These are phyloP conservation scores for Neotropicomus parvogracilis DNA, from an alignment of 1,284 basidiomycete genomes.

Conservation along the genomic window DNA sequence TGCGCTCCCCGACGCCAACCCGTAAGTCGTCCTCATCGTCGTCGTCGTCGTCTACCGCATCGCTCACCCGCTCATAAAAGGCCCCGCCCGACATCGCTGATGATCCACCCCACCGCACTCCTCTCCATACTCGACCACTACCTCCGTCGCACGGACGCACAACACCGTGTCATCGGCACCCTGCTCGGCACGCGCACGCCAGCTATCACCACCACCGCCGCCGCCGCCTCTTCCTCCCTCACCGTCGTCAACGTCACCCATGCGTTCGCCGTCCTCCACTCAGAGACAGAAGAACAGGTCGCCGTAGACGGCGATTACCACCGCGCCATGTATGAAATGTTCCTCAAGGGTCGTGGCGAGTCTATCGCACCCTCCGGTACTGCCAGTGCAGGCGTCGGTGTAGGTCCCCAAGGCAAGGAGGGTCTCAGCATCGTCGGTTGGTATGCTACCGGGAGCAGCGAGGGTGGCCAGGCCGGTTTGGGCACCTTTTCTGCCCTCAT, in stretches of 20 bases:
- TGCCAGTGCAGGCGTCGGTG: constrained; percentile 15
- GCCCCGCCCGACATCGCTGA: constrained; percentile 72
- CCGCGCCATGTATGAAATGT: constrained; percentile 88
- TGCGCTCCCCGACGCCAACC: constrained; percentile 32
- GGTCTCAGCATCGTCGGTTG: constrained; percentile 85
- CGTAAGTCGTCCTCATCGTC: constrained; percentile 34
- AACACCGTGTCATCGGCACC: constrained; percentile 94
- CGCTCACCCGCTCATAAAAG: constrained; percentile 33
- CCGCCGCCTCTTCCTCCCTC: constrained; percentile 51
- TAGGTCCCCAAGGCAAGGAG: constrained; percentile 24
- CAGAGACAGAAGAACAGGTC: constrained; percentile 88
- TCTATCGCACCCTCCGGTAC: constrained; percentile 16
- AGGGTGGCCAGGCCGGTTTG: constrained; percentile 56
- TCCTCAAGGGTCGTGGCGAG: constrained; percentile 79
- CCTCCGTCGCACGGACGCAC: constrained; percentile 78
- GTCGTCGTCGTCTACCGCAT: constrained; percentile 4
- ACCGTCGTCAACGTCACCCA: constrained; percentile 66
- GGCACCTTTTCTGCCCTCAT: constrained; percentile 97
- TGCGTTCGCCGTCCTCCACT: constrained; percentile 87
- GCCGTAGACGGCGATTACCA: constrained; percentile 97
- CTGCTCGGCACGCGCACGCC: constrained; percentile 75
- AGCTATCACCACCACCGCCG: not conserved
- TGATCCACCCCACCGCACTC: constrained; percentile 88
- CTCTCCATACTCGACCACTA: constrained; percentile 98
- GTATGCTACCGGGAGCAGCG: constrained; percentile 46